These are phyloP conservation scores for Leccinum aurantiacum DNA, from an alignment of 768 basidiomycete genomes.

Conservation along the genomic window DNA sequence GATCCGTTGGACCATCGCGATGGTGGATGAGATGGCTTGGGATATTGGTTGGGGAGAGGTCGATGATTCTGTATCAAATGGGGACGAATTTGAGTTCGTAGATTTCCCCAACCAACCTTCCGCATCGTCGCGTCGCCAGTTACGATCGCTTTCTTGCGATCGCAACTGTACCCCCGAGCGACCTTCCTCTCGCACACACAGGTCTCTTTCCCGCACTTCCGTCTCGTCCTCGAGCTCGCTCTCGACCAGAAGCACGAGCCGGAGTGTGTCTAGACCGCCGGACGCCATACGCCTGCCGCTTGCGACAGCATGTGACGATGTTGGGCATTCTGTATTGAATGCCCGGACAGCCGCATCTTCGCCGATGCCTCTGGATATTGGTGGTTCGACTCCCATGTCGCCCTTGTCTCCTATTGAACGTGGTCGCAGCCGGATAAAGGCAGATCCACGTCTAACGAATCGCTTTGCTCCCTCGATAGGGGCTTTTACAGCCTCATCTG, in stretches of 20 bases:
- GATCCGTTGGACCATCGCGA: constrained; percentile 75
- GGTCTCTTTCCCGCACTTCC: constrained; percentile 54
- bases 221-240: constrained; percentile 39
- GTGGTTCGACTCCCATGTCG: constrained; percentile 22
- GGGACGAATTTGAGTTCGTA: constrained; percentile 31
- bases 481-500: constrained; percentile 27
- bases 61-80: constrained; percentile 34
- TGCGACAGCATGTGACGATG: constrained; percentile 29
- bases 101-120: constrained; percentile 18
- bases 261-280: constrained; percentile 43
- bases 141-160: constrained; percentile 33
- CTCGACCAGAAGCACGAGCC: constrained; percentile 39
- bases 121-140: constrained; percentile 18
- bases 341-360: constrained; percentile 20
- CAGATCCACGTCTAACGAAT: constrained; percentile 4
- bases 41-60: constrained; percentile 68
- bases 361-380: constrained; percentile 28
- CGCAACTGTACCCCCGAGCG: constrained; percentile 8
- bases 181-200: constrained; percentile 35
- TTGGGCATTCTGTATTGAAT: constrained; percentile 21
- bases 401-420: constrained; percentile 28
- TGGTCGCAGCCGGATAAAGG: constrained; percentile 28
- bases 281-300: constrained; percentile 23
- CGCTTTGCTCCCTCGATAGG: constrained; percentile 25
- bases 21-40: constrained; percentile 81